Percentiles rank a stretch among this genome's conserved stretches.
Conservation (phyloP, 2,329 filamentous ascomycete species). For the Trichophyton equinum region DNA sequence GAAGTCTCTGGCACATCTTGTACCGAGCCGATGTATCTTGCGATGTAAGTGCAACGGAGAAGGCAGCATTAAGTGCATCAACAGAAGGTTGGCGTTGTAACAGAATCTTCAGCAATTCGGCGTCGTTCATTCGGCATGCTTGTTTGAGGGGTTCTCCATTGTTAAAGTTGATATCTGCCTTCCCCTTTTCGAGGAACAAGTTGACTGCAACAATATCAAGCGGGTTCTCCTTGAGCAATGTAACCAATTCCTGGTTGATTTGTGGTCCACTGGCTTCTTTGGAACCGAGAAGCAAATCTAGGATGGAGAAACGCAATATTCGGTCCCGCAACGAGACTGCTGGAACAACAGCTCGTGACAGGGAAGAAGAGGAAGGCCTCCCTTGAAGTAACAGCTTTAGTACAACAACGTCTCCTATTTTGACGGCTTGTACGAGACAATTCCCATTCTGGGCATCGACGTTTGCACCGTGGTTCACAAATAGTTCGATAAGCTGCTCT, state of each 20-base stretch:
- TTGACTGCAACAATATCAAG: conserved; percentile 12
- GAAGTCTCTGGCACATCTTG: conserved; percentile 12
- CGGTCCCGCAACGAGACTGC: conserved; percentile 9
- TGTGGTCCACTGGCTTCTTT: conserved; percentile 12
- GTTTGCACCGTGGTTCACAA: conserved; percentile 13
- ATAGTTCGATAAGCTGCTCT: conserved; percentile 11
- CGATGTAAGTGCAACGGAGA: conserved; percentile 9
- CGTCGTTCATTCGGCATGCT: conserved; percentile 9
- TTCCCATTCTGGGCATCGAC: conserved; percentile 12
- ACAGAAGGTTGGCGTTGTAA: conserved; percentile 11
- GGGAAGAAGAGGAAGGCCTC: conserved; percentile 9
- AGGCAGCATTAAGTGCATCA: conserved; percentile 7
- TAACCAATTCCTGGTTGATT: conserved; percentile 11
- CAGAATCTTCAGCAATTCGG: conserved; percentile 10
- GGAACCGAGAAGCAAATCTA: conserved; percentile 12
- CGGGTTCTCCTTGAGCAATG: conserved; percentile 10
- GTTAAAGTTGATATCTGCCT: conserved; percentile 12
- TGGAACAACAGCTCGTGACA: conserved; percentile 10
- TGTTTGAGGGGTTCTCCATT: conserved; percentile 10
- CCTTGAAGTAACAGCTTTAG: conserved; percentile 13
- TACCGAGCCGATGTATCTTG: conserved; percentile 8
- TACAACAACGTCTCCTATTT: conserved; percentile 10
- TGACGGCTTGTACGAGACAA: conserved; percentile 12
- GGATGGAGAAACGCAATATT: conserved; percentile 10
- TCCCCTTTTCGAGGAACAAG: conserved; percentile 13